Conservation (phyloP, 2,329 filamentous ascomycete species). For the Fusarium sp. region DNA sequence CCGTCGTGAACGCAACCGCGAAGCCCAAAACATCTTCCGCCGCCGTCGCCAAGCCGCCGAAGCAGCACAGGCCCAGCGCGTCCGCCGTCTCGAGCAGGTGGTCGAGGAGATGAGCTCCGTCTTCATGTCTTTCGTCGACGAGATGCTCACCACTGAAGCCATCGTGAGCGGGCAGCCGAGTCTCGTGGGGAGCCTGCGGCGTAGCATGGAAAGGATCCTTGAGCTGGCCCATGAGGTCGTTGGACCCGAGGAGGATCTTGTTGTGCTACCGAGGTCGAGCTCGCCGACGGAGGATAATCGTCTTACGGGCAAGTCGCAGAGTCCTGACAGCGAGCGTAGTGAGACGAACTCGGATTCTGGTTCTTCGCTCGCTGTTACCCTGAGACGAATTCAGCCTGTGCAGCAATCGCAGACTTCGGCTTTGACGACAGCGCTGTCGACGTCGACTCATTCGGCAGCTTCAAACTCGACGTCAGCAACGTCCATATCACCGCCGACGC, state of each 20-base stretch:
- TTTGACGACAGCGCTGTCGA: not conserved
- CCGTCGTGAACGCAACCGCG: constrained; percentile 46
- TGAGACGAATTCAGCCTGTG: constrained; percentile 9
- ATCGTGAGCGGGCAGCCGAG: constrained; percentile 34
- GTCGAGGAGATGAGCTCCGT: constrained; percentile 47
- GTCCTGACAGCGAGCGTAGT: constrained; percentile 21
- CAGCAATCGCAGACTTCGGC: constrained; percentile 1
- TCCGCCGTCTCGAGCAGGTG: constrained; percentile 43
- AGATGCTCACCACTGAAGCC: constrained; percentile 44
- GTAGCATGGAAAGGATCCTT: constrained; percentile 39
- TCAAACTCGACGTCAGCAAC: constrained; percentile 1
- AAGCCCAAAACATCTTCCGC: constrained; percentile 47
- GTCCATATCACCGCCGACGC: constrained; percentile 5
- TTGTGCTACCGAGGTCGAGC: constrained; percentile 18
- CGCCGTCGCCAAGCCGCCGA: constrained; percentile 45
- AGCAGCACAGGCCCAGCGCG: constrained; percentile 41
- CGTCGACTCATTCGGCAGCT: not conserved
- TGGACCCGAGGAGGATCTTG: constrained; percentile 39
- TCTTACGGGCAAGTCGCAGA: not conserved
- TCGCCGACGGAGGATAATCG: not conserved
- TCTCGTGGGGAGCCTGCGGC: constrained; percentile 35
- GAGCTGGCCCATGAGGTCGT: constrained; percentile 43
- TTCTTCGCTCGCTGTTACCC: constrained; percentile 7
- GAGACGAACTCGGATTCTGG: constrained; percentile 17
- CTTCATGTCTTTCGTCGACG: constrained; percentile 45